Conservation (phyloP, 768 basidiomycete genomes). For the Tulasnella sp. region DNA sequence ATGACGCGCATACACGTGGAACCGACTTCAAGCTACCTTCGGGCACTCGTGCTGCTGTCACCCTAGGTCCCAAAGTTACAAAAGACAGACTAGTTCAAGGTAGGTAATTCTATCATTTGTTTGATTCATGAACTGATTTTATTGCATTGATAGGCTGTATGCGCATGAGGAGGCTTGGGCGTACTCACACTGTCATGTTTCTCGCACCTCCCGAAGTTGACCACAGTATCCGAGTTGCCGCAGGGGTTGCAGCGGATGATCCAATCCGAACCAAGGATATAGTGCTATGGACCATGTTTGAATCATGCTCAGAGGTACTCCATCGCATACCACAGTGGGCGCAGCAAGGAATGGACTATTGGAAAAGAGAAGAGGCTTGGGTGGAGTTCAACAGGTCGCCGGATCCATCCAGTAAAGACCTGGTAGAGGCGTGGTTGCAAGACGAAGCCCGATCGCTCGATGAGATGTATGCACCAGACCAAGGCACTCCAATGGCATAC, state of each 20-base stretch:
- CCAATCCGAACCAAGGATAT: conserved; percentile 24
- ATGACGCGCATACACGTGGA: conserved; percentile 41
- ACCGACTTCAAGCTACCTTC: conserved; percentile 40
- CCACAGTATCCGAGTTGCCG: conserved; percentile 23
- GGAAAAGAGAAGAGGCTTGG: conserved; percentile 28
- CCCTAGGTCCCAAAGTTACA: conserved; percentile 37
- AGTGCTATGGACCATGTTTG: conserved; percentile 33
- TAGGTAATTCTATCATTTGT: conserved; percentile 17
- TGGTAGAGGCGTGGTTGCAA: conserved; percentile 4
- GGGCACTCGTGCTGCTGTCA: conserved; percentile 34
- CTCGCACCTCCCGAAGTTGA: conserved; percentile 35
- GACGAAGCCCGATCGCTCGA: conserved; percentile 9
- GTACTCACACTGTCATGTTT: conserved; percentile 37
- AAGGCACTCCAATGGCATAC: background rate
- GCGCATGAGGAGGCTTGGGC: conserved; percentile 40
- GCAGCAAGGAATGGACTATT: conserved; percentile 30
- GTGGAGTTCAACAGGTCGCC: conserved; percentile 22
- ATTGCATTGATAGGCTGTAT: conserved; percentile 34
- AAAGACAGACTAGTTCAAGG: conserved; percentile 44
- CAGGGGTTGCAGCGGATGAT: background rate
- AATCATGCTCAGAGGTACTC: conserved; percentile 35
- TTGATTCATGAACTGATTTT: conserved; percentile 6
- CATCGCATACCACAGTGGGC: no score
- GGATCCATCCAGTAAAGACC: conserved; percentile 17
- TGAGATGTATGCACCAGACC: conserved; percentile 2